Evolutionary conservation across 2,329 filamentous ascomycete species (phyloP).

Genomic region (Colletotrichum phormii): DNA sequence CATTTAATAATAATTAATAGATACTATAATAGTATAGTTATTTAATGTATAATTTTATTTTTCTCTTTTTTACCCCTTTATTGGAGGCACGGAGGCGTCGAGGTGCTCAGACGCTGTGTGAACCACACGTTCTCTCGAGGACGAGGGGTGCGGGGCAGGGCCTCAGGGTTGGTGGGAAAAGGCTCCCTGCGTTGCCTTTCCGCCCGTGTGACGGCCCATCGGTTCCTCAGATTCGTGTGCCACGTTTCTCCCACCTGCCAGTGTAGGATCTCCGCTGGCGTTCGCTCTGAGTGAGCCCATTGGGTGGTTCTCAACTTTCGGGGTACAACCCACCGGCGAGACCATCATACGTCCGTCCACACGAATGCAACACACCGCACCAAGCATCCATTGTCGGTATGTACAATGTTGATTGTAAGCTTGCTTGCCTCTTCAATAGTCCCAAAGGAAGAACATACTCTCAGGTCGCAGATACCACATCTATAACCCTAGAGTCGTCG

Average conservation of each 20-base stretch:
- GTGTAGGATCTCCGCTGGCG: constrained; percentile 32
- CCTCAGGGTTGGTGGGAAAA: constrained; percentile 25
- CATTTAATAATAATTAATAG: too few species aligned
- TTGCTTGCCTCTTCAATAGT: too few species aligned
- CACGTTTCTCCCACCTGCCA: constrained; percentile 37
- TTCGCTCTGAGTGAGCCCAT: neutral
- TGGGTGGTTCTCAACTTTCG: constrained; percentile 9
- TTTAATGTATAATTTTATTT: too few species aligned
- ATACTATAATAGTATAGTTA: too few species aligned
- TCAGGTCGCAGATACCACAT: neutral
- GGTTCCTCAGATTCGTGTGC: constrained; percentile 35
- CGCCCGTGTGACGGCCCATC: constrained; percentile 31
- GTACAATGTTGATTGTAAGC: neutral
- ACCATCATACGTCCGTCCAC: neutral
- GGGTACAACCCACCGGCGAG: neutral
- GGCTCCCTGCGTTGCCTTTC: constrained; percentile 23
- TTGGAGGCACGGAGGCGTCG: too few species aligned
- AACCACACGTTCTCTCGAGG: neutral
- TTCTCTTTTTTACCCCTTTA: too few species aligned
- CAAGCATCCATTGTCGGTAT: constrained; percentile 1
- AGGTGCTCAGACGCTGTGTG: neutral
- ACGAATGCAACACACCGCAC: neutral
- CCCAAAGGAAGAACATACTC: neutral
- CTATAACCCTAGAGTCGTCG: neutral
- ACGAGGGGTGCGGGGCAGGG: constrained; percentile 8